These are phyloP conservation scores for Solanum chilense DNA, from an alignment of 257 asterid species.

Conservation along the genomic window DNA sequence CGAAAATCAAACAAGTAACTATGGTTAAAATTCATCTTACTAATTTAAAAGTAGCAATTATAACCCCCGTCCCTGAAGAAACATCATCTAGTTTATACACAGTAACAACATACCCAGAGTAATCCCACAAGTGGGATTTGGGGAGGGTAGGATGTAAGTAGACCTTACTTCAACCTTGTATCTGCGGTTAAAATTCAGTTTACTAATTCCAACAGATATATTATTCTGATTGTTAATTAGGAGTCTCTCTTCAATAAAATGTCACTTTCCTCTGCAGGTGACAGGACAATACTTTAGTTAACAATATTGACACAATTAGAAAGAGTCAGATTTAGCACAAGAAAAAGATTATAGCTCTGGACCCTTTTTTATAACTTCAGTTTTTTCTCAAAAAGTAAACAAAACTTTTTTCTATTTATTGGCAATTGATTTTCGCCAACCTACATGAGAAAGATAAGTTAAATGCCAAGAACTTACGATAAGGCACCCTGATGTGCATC, in stretches of 20 bases:
- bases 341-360: neutral
- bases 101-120: neutral
- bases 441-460: neutral
- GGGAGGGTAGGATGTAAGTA: neutral
- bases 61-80: neutral
- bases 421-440: neutral
- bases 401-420: neutral
- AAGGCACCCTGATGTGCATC: conserved; percentile 48
- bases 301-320: neutral
- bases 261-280: neutral
- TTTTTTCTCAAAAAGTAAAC: neutral
- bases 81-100: neutral
- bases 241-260: neutral
- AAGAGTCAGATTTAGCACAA: neutral
- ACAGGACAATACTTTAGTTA: neutral
- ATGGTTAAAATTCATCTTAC: neutral
- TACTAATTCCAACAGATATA: neutral
- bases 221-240: neutral
- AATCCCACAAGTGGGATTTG: neutral
- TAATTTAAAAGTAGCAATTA: neutral
- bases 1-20: neutral
- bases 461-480: conserved; percentile 28
- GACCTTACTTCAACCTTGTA: neutral
- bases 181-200: neutral
- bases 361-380: neutral